Evolutionary conservation across 345 rosid genomes (phyloP).

Genomic region (Limnanthes douglasii): DNA sequence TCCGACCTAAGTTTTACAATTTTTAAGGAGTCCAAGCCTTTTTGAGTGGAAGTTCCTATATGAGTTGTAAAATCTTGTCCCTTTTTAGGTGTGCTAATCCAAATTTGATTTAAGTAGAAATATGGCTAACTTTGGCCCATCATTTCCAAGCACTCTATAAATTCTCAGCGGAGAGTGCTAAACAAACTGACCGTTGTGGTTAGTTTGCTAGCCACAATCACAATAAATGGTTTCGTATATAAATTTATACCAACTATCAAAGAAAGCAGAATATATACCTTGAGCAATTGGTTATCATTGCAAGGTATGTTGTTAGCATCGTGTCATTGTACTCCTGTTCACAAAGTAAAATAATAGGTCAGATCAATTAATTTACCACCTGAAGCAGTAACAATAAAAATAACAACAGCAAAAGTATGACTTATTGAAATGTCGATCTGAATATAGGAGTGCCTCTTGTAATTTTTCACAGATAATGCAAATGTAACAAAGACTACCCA

Average conservation of each 20-base stretch:
- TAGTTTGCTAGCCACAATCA: background rate
- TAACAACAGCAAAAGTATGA: background rate
- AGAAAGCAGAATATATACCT: conserved; percentile 26
- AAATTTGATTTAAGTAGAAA: background rate
- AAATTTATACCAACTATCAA: background rate
- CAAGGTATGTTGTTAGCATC: conserved; percentile 67
- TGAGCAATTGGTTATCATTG: conserved; percentile 88
- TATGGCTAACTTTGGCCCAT: too few relatives aligned
- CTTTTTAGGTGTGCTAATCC: background rate
- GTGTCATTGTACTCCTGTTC: conserved; percentile 94
- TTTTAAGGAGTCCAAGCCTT: background rate
- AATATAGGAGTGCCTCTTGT: background rate
- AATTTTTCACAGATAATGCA: background rate
- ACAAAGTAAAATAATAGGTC: conserved; percentile 2
- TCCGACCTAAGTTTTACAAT: background rate
- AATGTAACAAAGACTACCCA: conserved; percentile 14
- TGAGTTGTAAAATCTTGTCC: background rate
- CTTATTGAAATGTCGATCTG: background rate
- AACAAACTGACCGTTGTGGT: too few relatives aligned
- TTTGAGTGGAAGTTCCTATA: background rate
- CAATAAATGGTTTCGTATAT: background rate
- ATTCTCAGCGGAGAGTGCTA: too few relatives aligned
- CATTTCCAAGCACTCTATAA: too few relatives aligned
- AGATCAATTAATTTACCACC: too few relatives aligned
- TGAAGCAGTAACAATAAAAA: background rate